Conservation (phyloP, 176 grass and related monocot species). For the Phyllostachys edulis region DNA sequence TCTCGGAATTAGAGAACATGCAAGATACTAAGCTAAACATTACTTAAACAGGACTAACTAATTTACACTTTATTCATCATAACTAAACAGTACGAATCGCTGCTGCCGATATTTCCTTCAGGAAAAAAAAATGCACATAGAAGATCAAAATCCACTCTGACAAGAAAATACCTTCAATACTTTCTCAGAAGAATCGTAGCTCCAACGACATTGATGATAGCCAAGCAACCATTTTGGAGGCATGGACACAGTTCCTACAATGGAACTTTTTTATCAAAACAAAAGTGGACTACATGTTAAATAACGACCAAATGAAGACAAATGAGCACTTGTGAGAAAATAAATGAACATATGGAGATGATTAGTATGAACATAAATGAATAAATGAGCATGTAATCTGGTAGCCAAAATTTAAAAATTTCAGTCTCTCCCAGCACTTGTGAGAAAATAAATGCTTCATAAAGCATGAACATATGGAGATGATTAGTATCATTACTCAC, state of each 20-base stretch:
- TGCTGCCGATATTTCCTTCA: slow-evolving; percentile 16
- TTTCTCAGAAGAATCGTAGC: slow-evolving; percentile 85
- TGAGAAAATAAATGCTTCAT: too few species aligned
- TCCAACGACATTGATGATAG: slow-evolving; percentile 97
- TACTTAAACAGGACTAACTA: not conserved
- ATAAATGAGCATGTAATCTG: too few species aligned
- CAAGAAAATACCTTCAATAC: slow-evolving; percentile 69
- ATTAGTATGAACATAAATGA: too few species aligned
- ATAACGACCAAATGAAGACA: too few species aligned
- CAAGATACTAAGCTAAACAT: slow-evolving; percentile 10
- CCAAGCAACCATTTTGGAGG: slow-evolving; percentile 95
- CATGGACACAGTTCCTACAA: slow-evolving; percentile 83
- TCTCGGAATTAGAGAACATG: not conserved
- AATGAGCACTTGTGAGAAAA: too few species aligned
- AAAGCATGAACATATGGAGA: too few species aligned
- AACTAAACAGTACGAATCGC: not conserved
- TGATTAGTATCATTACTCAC: too few species aligned
- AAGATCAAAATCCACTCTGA: not conserved
- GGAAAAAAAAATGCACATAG: not conserved
- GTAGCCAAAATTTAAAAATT: too few species aligned
- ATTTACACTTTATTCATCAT: slow-evolving; percentile 10
- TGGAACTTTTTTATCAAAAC: not conserved
- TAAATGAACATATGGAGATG: too few species aligned
- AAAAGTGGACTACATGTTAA: not conserved
- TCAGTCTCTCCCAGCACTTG: too few species aligned